These are phyloP conservation scores for Pichia insulana DNA, from an alignment of 805 yeast species.

Conservation along the genomic window DNA sequence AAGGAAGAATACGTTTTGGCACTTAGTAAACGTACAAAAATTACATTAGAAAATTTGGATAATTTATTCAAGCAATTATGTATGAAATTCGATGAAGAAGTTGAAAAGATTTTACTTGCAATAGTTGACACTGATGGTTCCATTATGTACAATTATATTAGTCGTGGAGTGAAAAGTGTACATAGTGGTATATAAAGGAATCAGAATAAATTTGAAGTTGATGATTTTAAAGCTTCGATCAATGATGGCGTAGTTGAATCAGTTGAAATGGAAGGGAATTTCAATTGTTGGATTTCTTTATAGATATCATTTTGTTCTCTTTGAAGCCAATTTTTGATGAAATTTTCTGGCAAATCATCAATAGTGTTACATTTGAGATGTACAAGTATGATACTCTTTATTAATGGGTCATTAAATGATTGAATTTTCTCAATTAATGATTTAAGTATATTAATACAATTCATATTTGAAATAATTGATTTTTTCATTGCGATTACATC, in stretches of 20 bases:
- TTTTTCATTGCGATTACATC: slow-evolving; percentile 20
- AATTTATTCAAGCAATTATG: slow-evolving; percentile 30
- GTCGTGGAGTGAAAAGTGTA: slow-evolving; percentile 47
- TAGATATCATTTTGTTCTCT: slow-evolving; percentile 27
- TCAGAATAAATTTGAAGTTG: too few species aligned
- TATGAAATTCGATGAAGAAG: slow-evolving; percentile 12
- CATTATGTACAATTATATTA: slow-evolving; percentile 57
- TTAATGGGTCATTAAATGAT: neutral
- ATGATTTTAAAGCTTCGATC: too few species aligned
- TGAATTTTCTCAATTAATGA: slow-evolving; percentile 10
- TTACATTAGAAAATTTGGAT: slow-evolving; percentile 34
- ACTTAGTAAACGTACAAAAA: slow-evolving; percentile 16
- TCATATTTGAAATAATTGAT: slow-evolving; percentile 24
- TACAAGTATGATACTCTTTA: slow-evolving; percentile 34
- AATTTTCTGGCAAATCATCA: slow-evolving; percentile 33
- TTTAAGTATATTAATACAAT: slow-evolving; percentile 21
- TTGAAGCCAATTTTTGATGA: slow-evolving; percentile 29
- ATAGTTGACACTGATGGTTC: slow-evolving; percentile 60
- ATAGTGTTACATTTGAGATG: slow-evolving; percentile 24
- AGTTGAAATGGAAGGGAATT: neutral
- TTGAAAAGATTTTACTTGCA: slow-evolving; percentile 43
- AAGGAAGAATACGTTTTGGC: slow-evolving; percentile 31
- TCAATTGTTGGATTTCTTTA: neutral
- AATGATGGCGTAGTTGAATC: too few species aligned
- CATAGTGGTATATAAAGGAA: neutral